These are phyloP conservation scores for Pleomassaria siparia DNA, from an alignment of 2,329 filamentous ascomycete genomes.

Conservation along the genomic window DNA sequence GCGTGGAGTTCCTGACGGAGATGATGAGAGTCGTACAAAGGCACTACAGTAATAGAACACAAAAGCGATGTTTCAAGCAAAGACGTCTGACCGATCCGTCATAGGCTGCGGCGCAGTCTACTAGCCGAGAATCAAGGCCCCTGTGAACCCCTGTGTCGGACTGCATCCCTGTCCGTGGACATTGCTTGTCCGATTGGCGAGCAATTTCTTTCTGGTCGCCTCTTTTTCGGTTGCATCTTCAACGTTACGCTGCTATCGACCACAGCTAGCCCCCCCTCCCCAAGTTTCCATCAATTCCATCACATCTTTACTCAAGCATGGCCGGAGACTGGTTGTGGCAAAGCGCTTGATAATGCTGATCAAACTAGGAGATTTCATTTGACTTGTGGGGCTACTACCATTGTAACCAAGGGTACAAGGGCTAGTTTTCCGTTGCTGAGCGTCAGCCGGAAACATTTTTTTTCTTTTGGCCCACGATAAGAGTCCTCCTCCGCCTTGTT, in stretches of 20 bases:
- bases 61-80: constrained; percentile 2
- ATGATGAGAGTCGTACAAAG: constrained; percentile 15
- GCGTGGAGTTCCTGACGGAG: constrained; percentile 19
- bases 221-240: too few relatives aligned
- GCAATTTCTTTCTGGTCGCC: too few relatives aligned
- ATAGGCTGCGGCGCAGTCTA: too few relatives aligned
- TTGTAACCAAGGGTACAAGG: too few relatives aligned
- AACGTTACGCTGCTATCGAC: constrained; percentile 12
- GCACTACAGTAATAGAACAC: too few relatives aligned
- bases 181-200: background rate
- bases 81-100: too few relatives aligned
- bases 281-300: constrained; percentile 21
- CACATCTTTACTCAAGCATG: constrained; percentile 14
- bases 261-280: constrained; percentile 16
- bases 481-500: too few relatives aligned
- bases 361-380: background rate
- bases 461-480: too few relatives aligned
- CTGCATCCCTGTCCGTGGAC: constrained; percentile 21
- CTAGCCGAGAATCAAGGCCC: too few relatives aligned
- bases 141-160: constrained; percentile 32
- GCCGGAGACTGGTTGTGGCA: constrained; percentile 17
- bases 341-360: constrained; percentile 12
- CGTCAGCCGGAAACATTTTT: constrained; percentile 13
- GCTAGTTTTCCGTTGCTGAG: constrained; percentile 1
- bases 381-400: too few relatives aligned